Conservation (phyloP, 148 eudicot species). For the Amaranthus hypochondriacus region DNA sequence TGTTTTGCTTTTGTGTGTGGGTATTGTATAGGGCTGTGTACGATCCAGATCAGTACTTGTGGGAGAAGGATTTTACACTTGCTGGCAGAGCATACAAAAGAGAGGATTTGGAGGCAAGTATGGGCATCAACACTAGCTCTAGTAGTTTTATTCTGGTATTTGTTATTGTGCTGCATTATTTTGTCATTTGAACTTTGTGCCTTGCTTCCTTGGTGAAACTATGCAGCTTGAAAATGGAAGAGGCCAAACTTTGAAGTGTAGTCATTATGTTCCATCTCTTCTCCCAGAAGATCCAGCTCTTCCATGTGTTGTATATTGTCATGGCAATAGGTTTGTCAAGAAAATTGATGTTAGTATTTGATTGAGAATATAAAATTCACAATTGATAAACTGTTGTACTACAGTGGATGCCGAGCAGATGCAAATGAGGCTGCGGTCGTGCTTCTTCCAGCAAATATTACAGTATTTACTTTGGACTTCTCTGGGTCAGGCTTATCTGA, state of each 20-base stretch:
- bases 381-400: conserved; percentile 7
- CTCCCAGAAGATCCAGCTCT: conserved; percentile 57
- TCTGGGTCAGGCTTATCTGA: conserved; percentile 92
- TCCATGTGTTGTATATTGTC: conserved; percentile 92
- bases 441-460: conserved; percentile 81
- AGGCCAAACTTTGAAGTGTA: conserved; percentile 73
- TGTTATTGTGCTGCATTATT: background rate
- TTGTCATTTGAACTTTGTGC: background rate
- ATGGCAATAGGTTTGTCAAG: conserved; percentile 69
- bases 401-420: conserved; percentile 90
- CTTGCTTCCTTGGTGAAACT: conserved; percentile 6
- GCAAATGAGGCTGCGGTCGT: conserved; percentile 90
- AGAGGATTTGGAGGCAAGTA: conserved; percentile 94
- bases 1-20: background rate
- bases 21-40: conserved; percentile 58
- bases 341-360: background rate
- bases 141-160: background rate
- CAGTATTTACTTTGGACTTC: conserved; percentile 85
- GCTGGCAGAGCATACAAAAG: conserved; percentile 65
- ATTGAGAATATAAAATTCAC: background rate
- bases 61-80: conserved; percentile 78
- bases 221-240: conserved; percentile 77
- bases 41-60: conserved; percentile 83
- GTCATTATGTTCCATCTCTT: conserved; percentile 75
- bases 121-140: conserved; percentile 30